Base-by-base conservation (phyloP, 1,139 yeast species). In the Cylindricascospora bacillispora region DNA sequence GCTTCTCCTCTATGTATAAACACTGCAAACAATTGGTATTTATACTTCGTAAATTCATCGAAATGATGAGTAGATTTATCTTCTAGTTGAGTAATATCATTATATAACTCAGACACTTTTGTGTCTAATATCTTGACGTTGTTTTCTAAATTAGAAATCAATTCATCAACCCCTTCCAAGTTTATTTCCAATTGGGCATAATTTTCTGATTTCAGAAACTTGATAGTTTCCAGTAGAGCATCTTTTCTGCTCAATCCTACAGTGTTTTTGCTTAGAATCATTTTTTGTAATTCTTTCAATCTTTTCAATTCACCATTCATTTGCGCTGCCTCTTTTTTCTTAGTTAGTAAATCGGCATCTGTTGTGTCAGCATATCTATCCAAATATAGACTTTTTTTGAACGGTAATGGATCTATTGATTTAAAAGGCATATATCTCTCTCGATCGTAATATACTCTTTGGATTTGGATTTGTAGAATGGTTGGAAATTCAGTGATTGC, bases 1-100 rank as follows among this genome's bases (percentile, higher is more conserved):
- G 95, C 98, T 46, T 85, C 93, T 5, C 98, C 98, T 32, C 95
- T 64, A 54, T 89, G 98, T 28, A 92, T 83, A 47, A 89, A 89
- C 5, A 89, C 77, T 0, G 97, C 93, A 60, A 86, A 89, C 9
- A 89, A 66, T 1, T 81, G 65, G 53, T 89, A 89, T 0, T 89
- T 93, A 17, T 76, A 67, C 33, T 66, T 58, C 30, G 64, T 68
- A 56, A 78, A 70, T 6, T 61, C 60, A 13, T 62, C 60, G 49
- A 79, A 85, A 45, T 79, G 92, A 15, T 54, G 56, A 13, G 68
- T 57, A 6, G 81, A 70, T 29, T 60, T 60, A 1, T 44, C 41
- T 33, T 67, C 70, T 27, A 82, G 54, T 1, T 48, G 50, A 0
- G 45, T 51, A 12, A 74, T 57, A 30, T 59, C 54, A 3, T 46